Evolutionary conservation across 1,284 basidiomycete genomes (phyloP).

Genomic region (Rhodotorula sp.): DNA sequence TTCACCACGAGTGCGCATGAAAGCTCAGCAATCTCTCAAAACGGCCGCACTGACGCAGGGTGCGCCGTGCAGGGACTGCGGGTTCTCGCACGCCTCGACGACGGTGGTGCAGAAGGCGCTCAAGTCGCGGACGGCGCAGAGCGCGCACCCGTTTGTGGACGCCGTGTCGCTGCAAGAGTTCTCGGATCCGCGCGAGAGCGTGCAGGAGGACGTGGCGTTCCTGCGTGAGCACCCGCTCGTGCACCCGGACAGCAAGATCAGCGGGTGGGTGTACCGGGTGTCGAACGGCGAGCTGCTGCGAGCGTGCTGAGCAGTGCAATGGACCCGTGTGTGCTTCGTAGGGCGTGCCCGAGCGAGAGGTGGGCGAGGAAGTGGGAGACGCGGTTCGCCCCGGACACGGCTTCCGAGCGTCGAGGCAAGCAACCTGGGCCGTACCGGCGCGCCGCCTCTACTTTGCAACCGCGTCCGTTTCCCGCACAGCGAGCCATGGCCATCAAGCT

Average conservation of each 20-base stretch:
- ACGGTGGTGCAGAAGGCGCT: constrained; percentile 13
- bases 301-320: neutral
- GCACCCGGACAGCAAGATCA: constrained; percentile 16
- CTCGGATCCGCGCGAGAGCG: constrained; percentile 11
- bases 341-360: no score
- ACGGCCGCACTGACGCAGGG: neutral
- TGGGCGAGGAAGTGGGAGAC: no score
- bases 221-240: constrained; percentile 17
- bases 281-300: constrained; percentile 10
- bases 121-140: constrained; percentile 3
- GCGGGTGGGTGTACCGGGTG: constrained; percentile 20
- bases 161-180: constrained; percentile 9
- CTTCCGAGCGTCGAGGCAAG: no score
- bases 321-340: no score
- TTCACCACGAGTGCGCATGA: constrained; percentile 15
- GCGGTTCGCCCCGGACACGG: no score
- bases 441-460: no score
- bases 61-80: constrained; percentile 12
- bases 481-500: constrained; percentile 25
- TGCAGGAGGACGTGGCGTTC: constrained; percentile 18
- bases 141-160: constrained; percentile 15
- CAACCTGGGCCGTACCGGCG: no score
- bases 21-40: rapidly evolving
- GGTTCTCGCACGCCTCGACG: constrained; percentile 23
- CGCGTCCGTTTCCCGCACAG: neutral